Percentiles rank a stretch among this genome's conserved stretches.
These are phyloP conservation scores for Russula foetens DNA, from an alignment of 768 basidiomycete genomes.

Conservation along the genomic window DNA sequence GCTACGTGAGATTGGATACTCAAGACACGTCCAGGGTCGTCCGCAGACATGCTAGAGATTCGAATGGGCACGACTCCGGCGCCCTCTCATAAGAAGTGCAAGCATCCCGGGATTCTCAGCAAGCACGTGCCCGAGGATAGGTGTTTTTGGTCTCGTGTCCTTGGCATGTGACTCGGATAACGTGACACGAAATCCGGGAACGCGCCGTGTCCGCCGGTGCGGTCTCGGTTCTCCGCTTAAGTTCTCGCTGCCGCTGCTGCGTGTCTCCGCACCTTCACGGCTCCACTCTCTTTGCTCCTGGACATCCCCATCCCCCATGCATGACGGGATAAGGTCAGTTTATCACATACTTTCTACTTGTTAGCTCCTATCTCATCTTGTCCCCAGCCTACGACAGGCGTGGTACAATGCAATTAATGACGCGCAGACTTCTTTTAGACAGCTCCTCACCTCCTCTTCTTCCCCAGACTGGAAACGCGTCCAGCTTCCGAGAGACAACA, in stretches of 20 bases:
- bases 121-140: too few relatives aligned
- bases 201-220: not conserved
- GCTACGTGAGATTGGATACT: slow-evolving; percentile 93
- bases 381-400: slow-evolving; percentile 64
- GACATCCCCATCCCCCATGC: slow-evolving; percentile 1
- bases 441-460: slow-evolving; percentile 62
- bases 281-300: not conserved
- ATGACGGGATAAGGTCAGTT: slow-evolving; percentile 47
- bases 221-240: not conserved
- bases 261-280: not conserved
- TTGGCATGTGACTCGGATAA: too few relatives aligned
- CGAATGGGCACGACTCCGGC: too few relatives aligned
- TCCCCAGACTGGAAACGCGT: slow-evolving; percentile 80
- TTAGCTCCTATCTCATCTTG: not conserved
- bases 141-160: too few relatives aligned
- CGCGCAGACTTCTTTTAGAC: slow-evolving; percentile 72
- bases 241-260: not conserved
- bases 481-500: slow-evolving; percentile 34
- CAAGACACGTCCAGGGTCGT: slow-evolving; percentile 49
- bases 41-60: not conserved
- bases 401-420: slow-evolving; percentile 71
- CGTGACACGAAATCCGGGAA: slow-evolving; percentile 11
- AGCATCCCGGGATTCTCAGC: too few relatives aligned
- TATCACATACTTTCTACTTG: slow-evolving; percentile 23
- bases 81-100: too few relatives aligned